Base-by-base conservation (phyloP, 345 rosid genomes). In the Syzygium aromaticum region DNA sequence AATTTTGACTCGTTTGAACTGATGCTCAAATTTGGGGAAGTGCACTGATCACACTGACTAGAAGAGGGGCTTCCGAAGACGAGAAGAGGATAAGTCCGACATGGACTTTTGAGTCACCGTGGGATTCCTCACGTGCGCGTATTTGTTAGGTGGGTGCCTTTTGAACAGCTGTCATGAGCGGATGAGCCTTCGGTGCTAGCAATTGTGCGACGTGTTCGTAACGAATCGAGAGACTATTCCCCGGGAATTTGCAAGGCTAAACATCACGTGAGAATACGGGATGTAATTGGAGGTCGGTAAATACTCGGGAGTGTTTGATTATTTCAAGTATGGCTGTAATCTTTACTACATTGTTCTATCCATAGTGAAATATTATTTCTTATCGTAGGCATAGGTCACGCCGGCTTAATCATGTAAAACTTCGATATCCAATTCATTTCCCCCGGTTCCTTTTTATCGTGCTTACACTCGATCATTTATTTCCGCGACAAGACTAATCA, bases 1-100 rank as follows among this genome's bases (percentile, higher is more conserved):
- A 5, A 0, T 27, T 6, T 27, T 0, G 0, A 0, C 28, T 27
- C 27, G 0, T 27, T 11, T 59, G 3, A 59, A 59, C 27, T 11
- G 7, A 59, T 27, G 4, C 1, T 5, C 2, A 56, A 56, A 22
- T 56, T 56, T 23, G 10, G 0, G 0, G 6, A 25, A 27, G 7
- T 2, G 0, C 3, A 0, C 15, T 0, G 0, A 25, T 11, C 28
- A 11, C 28, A 11, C 30, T 15, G 0, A 27, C 27, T 11, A 59
- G 7, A 59, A 25, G 7, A 59, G n/a, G 0, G 23, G 11, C 0
- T 57, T 57, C 3, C 6, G 3, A 0, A 11, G 12, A 10, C 15
- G 0, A 11, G 15, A 57, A 57, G 7, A 25, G 11, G 25, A 25
- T 57, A 57, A 59, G 64, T 59, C 27, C 12, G 15, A 59, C 7